Evolutionary conservation across 2,329 filamentous ascomycete species (phyloP).

Genomic region (Paramyrothecium sp.): DNA sequence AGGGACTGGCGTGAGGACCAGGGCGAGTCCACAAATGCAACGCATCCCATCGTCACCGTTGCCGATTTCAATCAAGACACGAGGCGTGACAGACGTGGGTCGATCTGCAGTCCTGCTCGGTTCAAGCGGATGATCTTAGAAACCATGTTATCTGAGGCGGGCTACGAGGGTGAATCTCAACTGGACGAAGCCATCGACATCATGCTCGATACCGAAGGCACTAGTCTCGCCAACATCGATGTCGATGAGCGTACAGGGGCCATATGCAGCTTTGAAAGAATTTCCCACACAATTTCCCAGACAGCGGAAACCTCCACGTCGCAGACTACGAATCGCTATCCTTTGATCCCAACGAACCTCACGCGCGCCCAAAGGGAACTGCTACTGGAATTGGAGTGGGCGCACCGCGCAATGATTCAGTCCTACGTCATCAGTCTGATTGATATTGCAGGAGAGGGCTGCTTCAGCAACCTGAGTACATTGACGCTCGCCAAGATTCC

Average conservation of each 20-base stretch:
- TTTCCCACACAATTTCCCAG: slow-evolving; percentile 22
- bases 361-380: slow-evolving; percentile 65
- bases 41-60: slow-evolving; percentile 16
- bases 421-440: slow-evolving; percentile 65
- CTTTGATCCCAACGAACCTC: slow-evolving; percentile 54
- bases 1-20: slow-evolving; percentile 20
- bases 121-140: slow-evolving; percentile 30
- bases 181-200: slow-evolving; percentile 30
- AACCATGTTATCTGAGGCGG: slow-evolving; percentile 36
- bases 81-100: slow-evolving; percentile 16
- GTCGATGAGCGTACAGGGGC: slow-evolving; percentile 28
- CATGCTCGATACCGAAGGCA: slow-evolving; percentile 32
- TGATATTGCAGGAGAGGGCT: slow-evolving; percentile 48
- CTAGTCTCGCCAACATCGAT: slow-evolving; percentile 24
- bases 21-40: slow-evolving; percentile 9
- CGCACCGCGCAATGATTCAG: slow-evolving; percentile 65
- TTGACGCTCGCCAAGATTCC: slow-evolving; percentile 65
- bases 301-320: slow-evolving; percentile 3
- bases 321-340: slow-evolving; percentile 1
- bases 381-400: slow-evolving; percentile 67
- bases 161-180: slow-evolving; percentile 23
- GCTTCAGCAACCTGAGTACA: slow-evolving; percentile 53
- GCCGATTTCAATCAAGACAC: slow-evolving; percentile 20
- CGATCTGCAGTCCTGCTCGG: slow-evolving; percentile 20
- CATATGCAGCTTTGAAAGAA: slow-evolving; percentile 15